These are phyloP conservation scores for Solanum phureja DNA, from an alignment of 257 asterid species.

Conservation along the genomic window DNA sequence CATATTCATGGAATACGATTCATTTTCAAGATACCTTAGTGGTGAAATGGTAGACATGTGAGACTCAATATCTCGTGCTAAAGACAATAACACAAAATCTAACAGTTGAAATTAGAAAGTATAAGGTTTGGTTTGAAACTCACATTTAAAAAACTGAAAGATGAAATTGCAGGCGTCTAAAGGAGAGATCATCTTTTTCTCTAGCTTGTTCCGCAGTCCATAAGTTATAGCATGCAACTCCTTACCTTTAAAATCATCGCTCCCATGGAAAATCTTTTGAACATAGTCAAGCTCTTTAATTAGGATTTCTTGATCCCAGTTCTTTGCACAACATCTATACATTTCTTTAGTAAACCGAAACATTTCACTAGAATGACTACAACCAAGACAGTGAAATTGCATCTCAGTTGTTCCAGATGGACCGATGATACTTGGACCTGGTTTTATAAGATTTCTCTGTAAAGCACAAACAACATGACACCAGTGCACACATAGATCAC, in stretches of 20 bases:
- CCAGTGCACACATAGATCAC: conserved; percentile 89
- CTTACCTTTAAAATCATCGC: conserved; percentile 80
- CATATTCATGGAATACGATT: background rate
- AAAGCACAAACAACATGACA: conserved; percentile 8
- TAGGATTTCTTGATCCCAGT: conserved; percentile 57
- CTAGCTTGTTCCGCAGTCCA: conserved; percentile 57
- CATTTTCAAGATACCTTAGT: background rate
- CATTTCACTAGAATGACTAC: conserved; percentile 85
- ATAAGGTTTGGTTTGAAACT: background rate
- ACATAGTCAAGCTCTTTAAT: conserved; percentile 85
- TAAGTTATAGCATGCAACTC: conserved; percentile 58
- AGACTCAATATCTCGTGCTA: background rate
- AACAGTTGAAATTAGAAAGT: background rate
- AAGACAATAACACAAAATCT: background rate
- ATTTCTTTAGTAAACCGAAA: conserved; percentile 90
- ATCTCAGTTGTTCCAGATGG: conserved; percentile 63
- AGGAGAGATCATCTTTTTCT: conserved; percentile 52
- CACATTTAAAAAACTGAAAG: conserved; percentile 66
- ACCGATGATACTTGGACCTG: conserved; percentile 27
- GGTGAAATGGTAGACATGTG: background rate
- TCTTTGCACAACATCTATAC: conserved; percentile 55
- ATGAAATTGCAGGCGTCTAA: conserved; percentile 62
- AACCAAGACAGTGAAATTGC: conserved; percentile 85
- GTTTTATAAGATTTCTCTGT: background rate
- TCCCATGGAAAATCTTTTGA: conserved; percentile 46